Percentiles rank a stretch among this genome's conserved stretches.
phyloP scores from a whole-genome alignment of 768 basidiomycete genomes.

The Mycena vulgaris region DNA sequence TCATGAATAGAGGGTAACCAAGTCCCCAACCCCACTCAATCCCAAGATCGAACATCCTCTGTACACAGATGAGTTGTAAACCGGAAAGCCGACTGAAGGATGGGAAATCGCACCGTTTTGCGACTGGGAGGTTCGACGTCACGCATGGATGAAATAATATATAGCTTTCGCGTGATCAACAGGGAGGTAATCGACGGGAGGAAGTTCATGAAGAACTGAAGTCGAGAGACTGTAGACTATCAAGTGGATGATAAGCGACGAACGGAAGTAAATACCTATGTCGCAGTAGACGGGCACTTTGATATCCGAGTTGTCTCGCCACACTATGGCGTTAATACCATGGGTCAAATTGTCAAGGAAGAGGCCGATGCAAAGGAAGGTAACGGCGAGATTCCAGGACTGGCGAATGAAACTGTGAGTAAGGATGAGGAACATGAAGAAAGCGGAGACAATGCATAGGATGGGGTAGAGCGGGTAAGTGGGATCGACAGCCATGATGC shows the following conservation, averaged over 20 bases:
- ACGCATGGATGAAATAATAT: constrained; percentile 27
- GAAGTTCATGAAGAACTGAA: constrained; percentile 34
- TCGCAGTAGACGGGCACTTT: constrained; percentile 33
- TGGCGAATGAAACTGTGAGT: constrained; percentile 30
- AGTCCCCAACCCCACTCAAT: constrained; percentile 33
- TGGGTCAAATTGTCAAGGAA: constrained; percentile 28
- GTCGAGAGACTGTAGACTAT: constrained; percentile 15
- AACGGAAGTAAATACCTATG: constrained; percentile 8
- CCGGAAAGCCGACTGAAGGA: background rate
- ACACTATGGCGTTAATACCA: constrained; percentile 27
- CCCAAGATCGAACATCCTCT: constrained; percentile 3
- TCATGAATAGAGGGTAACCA: constrained; percentile 29
- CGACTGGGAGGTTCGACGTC: constrained; percentile 22
- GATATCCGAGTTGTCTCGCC: constrained; percentile 29
- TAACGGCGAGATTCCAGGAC: constrained; percentile 30
- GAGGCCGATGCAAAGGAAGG: constrained; percentile 26
- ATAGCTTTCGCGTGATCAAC: constrained; percentile 27
- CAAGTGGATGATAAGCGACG: background rate
- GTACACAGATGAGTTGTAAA: background rate
- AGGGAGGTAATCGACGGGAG: constrained; percentile 28
- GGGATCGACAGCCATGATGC: constrained; percentile 27
- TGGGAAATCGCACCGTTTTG: constrained; percentile 15
- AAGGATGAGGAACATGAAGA: constrained; percentile 32
- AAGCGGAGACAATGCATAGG: constrained; percentile 29
- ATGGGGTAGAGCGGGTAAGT: constrained; percentile 31